phyloP scores from a whole-genome alignment of 2,329 filamentous ascomycete genomes.

The Trichoderma harzianum region DNA sequence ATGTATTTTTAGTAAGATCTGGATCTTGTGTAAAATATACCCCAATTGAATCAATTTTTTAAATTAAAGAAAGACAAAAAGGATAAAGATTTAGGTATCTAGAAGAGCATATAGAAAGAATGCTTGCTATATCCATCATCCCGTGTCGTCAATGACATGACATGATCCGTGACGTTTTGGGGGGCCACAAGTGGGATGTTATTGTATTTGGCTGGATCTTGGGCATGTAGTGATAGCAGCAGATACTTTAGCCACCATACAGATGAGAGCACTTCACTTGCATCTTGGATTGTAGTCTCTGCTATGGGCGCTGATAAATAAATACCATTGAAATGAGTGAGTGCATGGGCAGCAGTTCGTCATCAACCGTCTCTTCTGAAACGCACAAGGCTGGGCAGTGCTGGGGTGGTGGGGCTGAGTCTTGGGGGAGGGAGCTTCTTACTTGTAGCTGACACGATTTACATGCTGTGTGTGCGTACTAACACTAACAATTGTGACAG shows the following conservation, averaged over 20 bases:
- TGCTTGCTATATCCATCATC: neutral
- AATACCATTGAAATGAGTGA: neutral
- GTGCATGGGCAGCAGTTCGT: neutral
- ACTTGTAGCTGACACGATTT: neutral
- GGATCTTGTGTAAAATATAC: neutral
- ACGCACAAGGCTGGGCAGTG: neutral
- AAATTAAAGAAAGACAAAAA: neutral
- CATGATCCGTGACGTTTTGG: neutral
- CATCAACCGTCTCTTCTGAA: neutral
- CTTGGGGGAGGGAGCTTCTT: neutral
- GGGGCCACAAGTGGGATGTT: neutral
- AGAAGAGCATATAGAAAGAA: neutral
- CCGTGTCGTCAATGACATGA: neutral
- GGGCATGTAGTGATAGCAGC: no score
- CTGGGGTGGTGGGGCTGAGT: neutral
- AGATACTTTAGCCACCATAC: no score
- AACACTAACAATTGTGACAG: neutral
- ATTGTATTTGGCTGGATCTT: neutral
- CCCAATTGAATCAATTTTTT: neutral
- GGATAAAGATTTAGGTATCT: no score
- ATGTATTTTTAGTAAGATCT: neutral
- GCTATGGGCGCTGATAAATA: no score
- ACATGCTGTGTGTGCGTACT: neutral
- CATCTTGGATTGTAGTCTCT: neutral
- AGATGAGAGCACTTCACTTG: no score